phyloP scores from a whole-genome alignment of 2,329 filamentous ascomycete species.

The Fusarium fujikuroi region DNA sequence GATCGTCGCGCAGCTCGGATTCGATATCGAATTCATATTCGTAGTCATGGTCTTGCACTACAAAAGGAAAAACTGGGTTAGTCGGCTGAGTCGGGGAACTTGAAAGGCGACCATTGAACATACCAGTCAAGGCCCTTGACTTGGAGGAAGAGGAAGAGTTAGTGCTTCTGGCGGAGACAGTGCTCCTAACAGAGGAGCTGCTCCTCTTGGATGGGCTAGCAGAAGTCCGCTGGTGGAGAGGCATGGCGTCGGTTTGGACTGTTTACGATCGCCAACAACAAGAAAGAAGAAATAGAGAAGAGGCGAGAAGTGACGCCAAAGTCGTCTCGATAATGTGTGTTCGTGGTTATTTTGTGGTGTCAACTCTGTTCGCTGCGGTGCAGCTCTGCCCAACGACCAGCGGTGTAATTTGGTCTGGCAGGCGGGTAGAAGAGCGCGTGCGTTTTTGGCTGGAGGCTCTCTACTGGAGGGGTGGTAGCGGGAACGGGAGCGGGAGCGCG shows the following conservation, averaged over 20 bases:
- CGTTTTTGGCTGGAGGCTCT: constrained; percentile 38
- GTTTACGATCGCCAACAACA: constrained; percentile 36
- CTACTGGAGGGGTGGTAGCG: constrained; percentile 33
- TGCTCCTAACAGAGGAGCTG: constrained; percentile 41
- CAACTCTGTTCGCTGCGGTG: constrained; percentile 41
- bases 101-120: constrained; percentile 27
- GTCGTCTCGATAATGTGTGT: constrained; percentile 31
- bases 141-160: constrained; percentile 26
- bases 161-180: constrained; percentile 23
- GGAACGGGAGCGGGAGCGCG: constrained; percentile 41
- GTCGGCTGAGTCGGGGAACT: constrained; percentile 14
- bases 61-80: constrained; percentile 25
- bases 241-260: constrained; percentile 41
- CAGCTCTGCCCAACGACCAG: constrained; percentile 47
- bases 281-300: constrained; percentile 25
- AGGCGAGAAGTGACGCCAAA: constrained; percentile 23
- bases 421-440: constrained; percentile 37
- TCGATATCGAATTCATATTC: constrained; percentile 42
- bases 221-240: constrained; percentile 45
- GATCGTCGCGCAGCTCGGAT: constrained; percentile 41
- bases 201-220: constrained; percentile 43
- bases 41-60: constrained; percentile 40
- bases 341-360: constrained; percentile 35
- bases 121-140: constrained; percentile 40
- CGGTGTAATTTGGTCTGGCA: constrained; percentile 42